phyloP scores from a whole-genome alignment of 2,329 filamentous ascomycete species.

The Sclerotinia spermophila region DNA sequence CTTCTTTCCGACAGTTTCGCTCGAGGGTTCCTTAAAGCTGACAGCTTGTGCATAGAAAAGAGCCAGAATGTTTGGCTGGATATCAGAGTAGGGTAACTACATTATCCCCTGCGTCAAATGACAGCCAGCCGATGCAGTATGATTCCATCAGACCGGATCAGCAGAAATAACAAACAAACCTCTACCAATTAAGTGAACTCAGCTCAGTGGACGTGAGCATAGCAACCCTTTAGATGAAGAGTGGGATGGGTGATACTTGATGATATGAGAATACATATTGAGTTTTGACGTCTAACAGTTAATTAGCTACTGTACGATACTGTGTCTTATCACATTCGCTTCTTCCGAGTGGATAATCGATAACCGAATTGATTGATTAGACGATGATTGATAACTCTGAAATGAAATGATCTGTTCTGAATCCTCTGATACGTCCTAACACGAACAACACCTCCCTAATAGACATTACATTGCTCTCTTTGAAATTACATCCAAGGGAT shows the following conservation, averaged over 20 bases:
- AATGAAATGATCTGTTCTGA: background rate
- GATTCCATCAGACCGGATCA: conserved; percentile 13
- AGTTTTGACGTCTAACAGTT: background rate
- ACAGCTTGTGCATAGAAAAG: conserved; percentile 9
- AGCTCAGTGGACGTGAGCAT: background rate
- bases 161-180: background rate
- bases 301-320: background rate
- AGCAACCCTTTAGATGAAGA: background rate
- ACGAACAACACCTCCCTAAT: background rate
- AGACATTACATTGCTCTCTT: background rate
- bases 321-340: conserved; percentile 5
- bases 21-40: conserved; percentile 4
- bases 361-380: conserved; percentile 1
- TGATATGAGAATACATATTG: background rate
- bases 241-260: conserved; percentile 2
- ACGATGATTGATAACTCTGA: background rate
- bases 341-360: background rate
- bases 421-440: background rate
- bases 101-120: conserved; percentile 2
- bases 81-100: conserved; percentile 1
- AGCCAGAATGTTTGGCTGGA: background rate
- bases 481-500: background rate
- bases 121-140: conserved; percentile 15
- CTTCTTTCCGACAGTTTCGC: conserved; percentile 14
- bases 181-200: background rate